A percentile compares a stretch with the other conserved stretches of the same genome.
Conservation (phyloP, 805 yeast species). For the Candida wancherniae region DNA sequence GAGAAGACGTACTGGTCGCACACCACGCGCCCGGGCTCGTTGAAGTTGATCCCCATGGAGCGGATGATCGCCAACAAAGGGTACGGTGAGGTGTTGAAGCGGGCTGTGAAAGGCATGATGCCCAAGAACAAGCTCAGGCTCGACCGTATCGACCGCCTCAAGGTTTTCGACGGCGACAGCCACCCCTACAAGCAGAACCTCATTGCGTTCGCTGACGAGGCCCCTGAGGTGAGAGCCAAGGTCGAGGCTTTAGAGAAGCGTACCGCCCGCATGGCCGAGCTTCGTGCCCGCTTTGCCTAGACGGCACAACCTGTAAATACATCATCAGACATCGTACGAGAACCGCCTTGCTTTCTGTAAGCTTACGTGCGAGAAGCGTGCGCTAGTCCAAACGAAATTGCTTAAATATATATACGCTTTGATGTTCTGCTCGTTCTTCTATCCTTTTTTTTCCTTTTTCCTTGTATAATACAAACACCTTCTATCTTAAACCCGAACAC, state of each 20-base stretch:
- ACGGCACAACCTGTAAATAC: too few relatives aligned
- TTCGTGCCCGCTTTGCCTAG: slow-evolving; percentile 30
- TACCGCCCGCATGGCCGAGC: slow-evolving; percentile 29
- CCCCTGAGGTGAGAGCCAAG: slow-evolving; percentile 45
- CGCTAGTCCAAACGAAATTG: too few relatives aligned
- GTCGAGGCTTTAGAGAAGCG: slow-evolving; percentile 33
- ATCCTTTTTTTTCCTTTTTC: neutral
- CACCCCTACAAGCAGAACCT: slow-evolving; percentile 83
- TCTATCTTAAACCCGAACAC: slow-evolving; percentile 28
- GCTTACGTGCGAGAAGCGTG: too few relatives aligned
- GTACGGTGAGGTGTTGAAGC: slow-evolving; percentile 73
- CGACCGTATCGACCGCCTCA: slow-evolving; percentile 74
- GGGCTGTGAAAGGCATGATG: slow-evolving; percentile 94
- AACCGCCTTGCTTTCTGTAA: too few relatives aligned
- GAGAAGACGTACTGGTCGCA: slow-evolving; percentile 88
- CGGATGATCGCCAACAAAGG: slow-evolving; percentile 75
- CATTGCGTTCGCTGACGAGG: slow-evolving; percentile 80
- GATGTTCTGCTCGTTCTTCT: neutral
- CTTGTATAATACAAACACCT: neutral
- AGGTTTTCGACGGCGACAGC: slow-evolving; percentile 81
- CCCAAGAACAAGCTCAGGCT: slow-evolving; percentile 86
- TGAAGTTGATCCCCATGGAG: slow-evolving; percentile 78
- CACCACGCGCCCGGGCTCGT: slow-evolving; percentile 83
- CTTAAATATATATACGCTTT: too few relatives aligned
- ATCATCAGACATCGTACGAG: too few relatives aligned